Evolutionary conservation across 148 eudicot genomes (phyloP).

Genomic region (Gaultheria prostrata): DNA sequence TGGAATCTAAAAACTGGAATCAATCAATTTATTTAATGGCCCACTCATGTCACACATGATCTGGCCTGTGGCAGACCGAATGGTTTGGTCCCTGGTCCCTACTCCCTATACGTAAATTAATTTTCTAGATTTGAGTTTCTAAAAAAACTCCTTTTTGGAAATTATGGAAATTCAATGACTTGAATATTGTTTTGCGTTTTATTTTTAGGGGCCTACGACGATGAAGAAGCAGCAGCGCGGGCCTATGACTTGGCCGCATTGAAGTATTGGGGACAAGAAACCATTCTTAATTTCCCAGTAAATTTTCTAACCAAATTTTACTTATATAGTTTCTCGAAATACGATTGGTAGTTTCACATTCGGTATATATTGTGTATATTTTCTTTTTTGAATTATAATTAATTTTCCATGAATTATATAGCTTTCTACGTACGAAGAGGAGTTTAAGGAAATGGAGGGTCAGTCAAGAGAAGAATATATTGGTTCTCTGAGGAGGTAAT

Average conservation of each 20-base stretch:
- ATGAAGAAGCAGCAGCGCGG: constrained; percentile 81
- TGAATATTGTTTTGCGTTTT: not conserved
- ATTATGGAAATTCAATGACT: not conserved
- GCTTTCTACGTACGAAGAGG: constrained; percentile 58
- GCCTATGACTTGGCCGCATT: constrained; percentile 92
- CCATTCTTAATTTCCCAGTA: constrained; percentile 76
- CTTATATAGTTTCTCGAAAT: not conserved
- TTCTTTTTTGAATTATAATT: not conserved
- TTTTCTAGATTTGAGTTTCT: too few species aligned
- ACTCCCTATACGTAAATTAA: too few species aligned
- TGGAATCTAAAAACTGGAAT: not conserved
- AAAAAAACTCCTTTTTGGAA: not conserved
- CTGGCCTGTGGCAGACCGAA: too few species aligned
- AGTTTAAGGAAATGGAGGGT: constrained; percentile 66
- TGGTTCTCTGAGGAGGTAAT: constrained; percentile 69
- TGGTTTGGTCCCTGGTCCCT: too few species aligned
- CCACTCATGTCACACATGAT: too few species aligned
- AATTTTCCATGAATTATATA: constrained; percentile 14
- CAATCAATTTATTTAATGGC: too few species aligned
- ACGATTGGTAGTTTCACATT: not conserved
- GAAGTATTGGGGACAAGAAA: constrained; percentile 84
- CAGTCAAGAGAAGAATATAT: constrained; percentile 84
- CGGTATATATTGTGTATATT: not conserved
- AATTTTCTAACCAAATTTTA: not conserved
- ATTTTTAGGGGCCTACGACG: constrained; percentile 75